Conservation (phyloP, 2,329 filamentous ascomycete genomes). For the Penicillium capsulatum region DNA sequence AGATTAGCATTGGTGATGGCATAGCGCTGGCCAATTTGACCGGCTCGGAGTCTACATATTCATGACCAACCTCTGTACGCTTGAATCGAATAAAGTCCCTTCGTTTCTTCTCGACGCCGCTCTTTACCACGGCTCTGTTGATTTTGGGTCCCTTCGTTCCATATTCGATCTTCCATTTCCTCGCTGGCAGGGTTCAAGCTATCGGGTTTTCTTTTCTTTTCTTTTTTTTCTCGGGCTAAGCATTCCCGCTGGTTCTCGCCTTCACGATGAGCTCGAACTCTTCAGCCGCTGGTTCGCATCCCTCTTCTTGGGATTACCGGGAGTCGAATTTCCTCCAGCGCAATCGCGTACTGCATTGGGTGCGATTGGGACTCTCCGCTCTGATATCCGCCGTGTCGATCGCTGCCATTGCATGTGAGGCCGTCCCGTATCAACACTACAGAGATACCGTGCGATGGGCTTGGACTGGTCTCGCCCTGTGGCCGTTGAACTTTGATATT, state of each 20-base stretch:
- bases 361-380: slow-evolving; percentile 33
- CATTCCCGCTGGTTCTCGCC: too few relatives aligned
- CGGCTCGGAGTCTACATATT: slow-evolving; percentile 13
- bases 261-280: slow-evolving; percentile 28
- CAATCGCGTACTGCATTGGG: slow-evolving; percentile 31
- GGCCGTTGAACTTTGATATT: slow-evolving; percentile 42
- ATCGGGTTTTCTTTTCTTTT: slow-evolving; percentile 3
- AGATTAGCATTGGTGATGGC: slow-evolving; percentile 12
- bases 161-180: too few relatives aligned
- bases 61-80: too few relatives aligned
- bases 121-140: slow-evolving; percentile 12
- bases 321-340: slow-evolving; percentile 37
- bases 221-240: slow-evolving; percentile 1
- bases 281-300: slow-evolving; percentile 28
- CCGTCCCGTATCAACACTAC: slow-evolving; percentile 39
- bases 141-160: too few relatives aligned
- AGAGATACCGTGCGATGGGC: slow-evolving; percentile 34
- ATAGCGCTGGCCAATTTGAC: slow-evolving; percentile 10
- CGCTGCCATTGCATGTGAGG: slow-evolving; percentile 36
- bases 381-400: slow-evolving; percentile 29
- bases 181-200: not conserved
- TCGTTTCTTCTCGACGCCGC: slow-evolving; percentile 9
- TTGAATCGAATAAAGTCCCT: too few relatives aligned
- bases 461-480: slow-evolving; percentile 35
- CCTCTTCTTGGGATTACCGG: slow-evolving; percentile 34